Evolutionary conservation across 2,329 filamentous ascomycete genomes (phyloP).

Genomic region (Colletotrichum shisoi): DNA sequence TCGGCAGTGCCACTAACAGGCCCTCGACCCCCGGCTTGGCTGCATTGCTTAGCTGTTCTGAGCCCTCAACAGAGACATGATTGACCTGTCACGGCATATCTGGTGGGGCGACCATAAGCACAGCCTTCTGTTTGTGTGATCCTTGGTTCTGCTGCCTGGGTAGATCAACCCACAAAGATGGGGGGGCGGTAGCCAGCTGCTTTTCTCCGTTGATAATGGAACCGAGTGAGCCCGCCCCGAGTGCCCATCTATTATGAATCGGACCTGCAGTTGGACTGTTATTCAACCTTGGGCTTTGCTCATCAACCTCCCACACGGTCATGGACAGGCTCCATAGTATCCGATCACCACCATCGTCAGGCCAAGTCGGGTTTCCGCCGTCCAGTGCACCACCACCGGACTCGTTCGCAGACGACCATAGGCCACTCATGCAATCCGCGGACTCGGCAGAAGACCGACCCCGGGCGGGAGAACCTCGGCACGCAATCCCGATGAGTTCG

Average conservation of each 20-base stretch:
- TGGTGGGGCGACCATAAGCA: neutral
- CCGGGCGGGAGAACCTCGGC: neutral
- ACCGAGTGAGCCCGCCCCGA: too few relatives aligned
- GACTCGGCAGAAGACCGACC: neutral
- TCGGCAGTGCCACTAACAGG: neutral
- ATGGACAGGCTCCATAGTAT: neutral
- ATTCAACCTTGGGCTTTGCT: neutral
- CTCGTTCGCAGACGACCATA: neutral
- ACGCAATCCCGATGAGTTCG: neutral
- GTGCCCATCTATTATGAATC: too few relatives aligned
- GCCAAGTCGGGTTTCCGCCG: neutral
- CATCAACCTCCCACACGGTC: too few relatives aligned
- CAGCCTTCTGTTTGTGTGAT: constrained; percentile 1
- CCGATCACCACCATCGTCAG: neutral
- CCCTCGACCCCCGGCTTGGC: constrained; percentile 8
- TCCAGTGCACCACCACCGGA: neutral
- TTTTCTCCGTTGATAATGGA: too few relatives aligned
- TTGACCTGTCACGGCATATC: neutral
- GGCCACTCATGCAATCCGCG: constrained; percentile 2
- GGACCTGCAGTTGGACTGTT: neutral
- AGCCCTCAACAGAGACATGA: neutral
- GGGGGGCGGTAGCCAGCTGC: too few relatives aligned
- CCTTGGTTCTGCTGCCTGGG: neutral
- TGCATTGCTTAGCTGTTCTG: constrained; percentile 6
- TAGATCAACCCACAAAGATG: constrained; percentile 8